These are phyloP conservation scores for Dothistroma pini DNA, from an alignment of 2,329 filamentous ascomycete genomes.

Conservation along the genomic window DNA sequence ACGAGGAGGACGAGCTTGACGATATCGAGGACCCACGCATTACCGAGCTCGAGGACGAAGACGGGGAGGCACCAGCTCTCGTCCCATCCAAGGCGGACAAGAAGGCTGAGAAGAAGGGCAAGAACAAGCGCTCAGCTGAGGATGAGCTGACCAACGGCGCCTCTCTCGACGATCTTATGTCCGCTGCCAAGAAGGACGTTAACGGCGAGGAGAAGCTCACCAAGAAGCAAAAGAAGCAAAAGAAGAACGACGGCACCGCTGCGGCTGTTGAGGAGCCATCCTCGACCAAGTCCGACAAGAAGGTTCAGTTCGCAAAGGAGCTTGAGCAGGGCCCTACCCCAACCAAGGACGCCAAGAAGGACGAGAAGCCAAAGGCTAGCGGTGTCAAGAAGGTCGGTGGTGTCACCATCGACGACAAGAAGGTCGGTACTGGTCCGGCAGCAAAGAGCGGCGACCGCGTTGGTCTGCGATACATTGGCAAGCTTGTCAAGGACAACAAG, in stretches of 20 bases:
- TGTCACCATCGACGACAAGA: constrained; percentile 93
- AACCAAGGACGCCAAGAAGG: constrained; percentile 50
- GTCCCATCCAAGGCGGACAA: constrained; percentile 63
- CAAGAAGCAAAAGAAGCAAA: constrained; percentile 98
- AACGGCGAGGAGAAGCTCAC: constrained; percentile 71
- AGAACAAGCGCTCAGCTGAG: constrained; percentile 91
- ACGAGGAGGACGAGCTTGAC: constrained; percentile 30
- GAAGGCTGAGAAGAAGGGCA: constrained; percentile 63
- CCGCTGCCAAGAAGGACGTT: constrained; percentile 51
- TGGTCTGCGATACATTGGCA: constrained; percentile 96
- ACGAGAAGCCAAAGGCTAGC: constrained; percentile 46
- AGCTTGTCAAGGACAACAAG: constrained; percentile 82
- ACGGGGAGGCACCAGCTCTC: constrained; percentile 63
- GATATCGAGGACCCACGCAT: constrained; percentile 25
- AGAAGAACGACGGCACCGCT: constrained; percentile 89
- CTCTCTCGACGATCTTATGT: constrained; percentile 76
- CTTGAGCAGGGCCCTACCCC: constrained; percentile 93
- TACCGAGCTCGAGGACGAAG: constrained; percentile 26
- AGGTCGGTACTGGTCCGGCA: constrained; percentile 75
- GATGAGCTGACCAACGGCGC: constrained; percentile 55
- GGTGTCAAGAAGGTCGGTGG: constrained; percentile 79
- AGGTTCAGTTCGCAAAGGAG: constrained; percentile 98
- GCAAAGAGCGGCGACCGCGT: constrained; percentile 90
- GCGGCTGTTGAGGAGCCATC: constrained; percentile 38
- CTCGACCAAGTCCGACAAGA: constrained; percentile 70